A percentile compares a stretch with the other conserved stretches of the same genome.
Conservation (phyloP, 257 asterid genomes). For the Rauvolfia tetraphylla region DNA sequence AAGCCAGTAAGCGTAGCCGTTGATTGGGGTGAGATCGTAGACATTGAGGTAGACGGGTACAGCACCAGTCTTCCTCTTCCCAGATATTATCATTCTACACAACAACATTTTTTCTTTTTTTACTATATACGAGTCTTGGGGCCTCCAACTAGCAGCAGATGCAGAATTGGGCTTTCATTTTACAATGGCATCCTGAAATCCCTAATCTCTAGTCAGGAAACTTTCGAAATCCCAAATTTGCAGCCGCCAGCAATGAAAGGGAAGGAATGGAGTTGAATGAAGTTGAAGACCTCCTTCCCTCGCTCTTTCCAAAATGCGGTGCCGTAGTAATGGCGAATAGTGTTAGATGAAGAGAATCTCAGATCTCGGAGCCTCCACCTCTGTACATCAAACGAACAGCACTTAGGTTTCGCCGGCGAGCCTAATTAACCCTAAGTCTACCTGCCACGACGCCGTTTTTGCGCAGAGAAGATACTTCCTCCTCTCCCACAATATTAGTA, state of each 20-base stretch:
- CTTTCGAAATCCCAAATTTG: too few species aligned
- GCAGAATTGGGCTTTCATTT: not conserved
- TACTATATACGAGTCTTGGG: not conserved
- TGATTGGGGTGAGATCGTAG: constrained; percentile 65
- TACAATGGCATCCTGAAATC: not conserved
- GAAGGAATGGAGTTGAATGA: not conserved
- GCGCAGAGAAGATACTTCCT: too few species aligned
- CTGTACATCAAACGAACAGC: not conserved
- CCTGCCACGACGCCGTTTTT: not conserved
- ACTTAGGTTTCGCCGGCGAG: not conserved
- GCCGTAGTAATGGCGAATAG: not conserved
- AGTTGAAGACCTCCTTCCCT: not conserved
- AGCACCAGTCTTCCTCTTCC: constrained; percentile 39
- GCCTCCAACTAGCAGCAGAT: too few species aligned
- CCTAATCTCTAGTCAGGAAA: too few species aligned
- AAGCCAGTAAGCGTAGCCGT: constrained; percentile 79
- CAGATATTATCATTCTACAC: constrained; percentile 45
- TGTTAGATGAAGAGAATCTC: too few species aligned
- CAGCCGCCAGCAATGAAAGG: not conserved
- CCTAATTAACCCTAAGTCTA: not conserved
- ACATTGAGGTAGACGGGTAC: constrained; percentile 67
- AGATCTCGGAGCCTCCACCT: too few species aligned
- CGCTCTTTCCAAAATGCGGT: not conserved
- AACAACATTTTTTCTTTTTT: constrained; percentile 30
- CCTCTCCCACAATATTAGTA: too few species aligned